Evolutionary conservation across 1,284 basidiomycete species (phyloP).

Genomic region (Tylopilus sp.): DNA sequence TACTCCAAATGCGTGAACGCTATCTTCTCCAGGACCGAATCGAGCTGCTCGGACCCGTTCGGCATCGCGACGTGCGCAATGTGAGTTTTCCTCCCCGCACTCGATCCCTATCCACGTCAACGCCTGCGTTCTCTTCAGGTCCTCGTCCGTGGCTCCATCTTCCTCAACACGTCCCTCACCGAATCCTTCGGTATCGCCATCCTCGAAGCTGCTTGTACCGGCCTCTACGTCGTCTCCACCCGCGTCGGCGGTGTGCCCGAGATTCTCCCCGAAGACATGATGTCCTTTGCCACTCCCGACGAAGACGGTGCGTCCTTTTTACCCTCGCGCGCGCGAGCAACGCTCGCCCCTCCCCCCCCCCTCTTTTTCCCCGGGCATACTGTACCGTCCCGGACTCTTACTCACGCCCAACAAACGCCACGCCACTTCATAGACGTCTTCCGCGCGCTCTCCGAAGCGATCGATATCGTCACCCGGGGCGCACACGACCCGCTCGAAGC

Average conservation of each 20-base stretch:
- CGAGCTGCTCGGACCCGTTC: slow-evolving; percentile 79
- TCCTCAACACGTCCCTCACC: slow-evolving; percentile 93
- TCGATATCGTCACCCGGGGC: slow-evolving; percentile 64
- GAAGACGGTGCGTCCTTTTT: slow-evolving; percentile 57
- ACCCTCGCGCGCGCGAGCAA: too few relatives aligned
- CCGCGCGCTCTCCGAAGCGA: slow-evolving; percentile 77
- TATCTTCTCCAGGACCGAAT: slow-evolving; percentile 88
- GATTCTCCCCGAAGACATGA: slow-evolving; percentile 90
- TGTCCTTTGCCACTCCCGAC: slow-evolving; percentile 89
- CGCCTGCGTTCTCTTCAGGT: slow-evolving; percentile 48
- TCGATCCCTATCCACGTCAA: neutral
- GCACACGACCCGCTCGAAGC: slow-evolving; percentile 77
- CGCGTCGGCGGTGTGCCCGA: slow-evolving; percentile 96
- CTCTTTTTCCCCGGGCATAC: neutral
- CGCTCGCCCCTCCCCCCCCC: too few relatives aligned
- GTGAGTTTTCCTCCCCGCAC: slow-evolving; percentile 40
- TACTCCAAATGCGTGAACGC: slow-evolving; percentile 95
- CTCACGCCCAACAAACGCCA: too few relatives aligned
- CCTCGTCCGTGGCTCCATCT: slow-evolving; percentile 82
- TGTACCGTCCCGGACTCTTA: neutral
- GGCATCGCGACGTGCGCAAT: slow-evolving; percentile 78
- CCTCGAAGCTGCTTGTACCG: slow-evolving; percentile 93
- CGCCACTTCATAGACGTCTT: slow-evolving; percentile 85
- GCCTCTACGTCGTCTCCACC: slow-evolving; percentile 92
- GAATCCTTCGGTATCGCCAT: slow-evolving; percentile 97